Conservation (phyloP, 345 rosid species). For the Cardamine occulta region DNA sequence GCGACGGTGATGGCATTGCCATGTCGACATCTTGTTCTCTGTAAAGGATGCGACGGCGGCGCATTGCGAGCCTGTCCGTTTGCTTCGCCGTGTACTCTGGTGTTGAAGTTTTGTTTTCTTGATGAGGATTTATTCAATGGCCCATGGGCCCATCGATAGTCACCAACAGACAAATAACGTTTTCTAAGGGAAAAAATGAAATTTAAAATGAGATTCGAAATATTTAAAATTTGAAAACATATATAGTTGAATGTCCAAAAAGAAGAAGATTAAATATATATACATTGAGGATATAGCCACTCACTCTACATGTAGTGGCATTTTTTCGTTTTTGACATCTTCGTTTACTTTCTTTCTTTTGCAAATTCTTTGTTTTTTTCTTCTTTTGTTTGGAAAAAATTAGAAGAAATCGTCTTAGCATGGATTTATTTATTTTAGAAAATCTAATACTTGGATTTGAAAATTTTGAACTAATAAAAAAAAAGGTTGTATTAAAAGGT, state of each 20-base stretch:
- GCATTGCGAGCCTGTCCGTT: slow-evolving; percentile 63
- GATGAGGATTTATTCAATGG: background rate
- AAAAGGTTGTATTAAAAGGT: no score
- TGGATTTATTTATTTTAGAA: background rate
- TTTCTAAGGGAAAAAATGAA: background rate
- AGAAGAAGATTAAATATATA: background rate
- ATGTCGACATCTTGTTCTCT: slow-evolving; percentile 76
- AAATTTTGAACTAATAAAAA: no score
- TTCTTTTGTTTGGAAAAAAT: background rate
- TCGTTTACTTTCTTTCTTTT: slow-evolving; percentile 16
- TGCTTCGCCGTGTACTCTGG: slow-evolving; percentile 59
- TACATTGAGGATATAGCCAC: background rate
- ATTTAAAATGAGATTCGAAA: background rate
- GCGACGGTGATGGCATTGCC: slow-evolving; percentile 80
- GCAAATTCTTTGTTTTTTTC: background rate
- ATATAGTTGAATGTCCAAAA: background rate
- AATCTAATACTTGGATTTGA: no score
- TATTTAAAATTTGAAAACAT: background rate
- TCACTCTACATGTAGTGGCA: slow-evolving; percentile 5
- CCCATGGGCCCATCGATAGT: slow-evolving; percentile 3
- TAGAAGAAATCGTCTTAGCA: background rate
- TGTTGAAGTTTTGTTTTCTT: slow-evolving; percentile 65
- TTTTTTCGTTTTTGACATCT: background rate
- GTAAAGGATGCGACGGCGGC: slow-evolving; percentile 62
- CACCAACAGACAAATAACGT: background rate